These are phyloP conservation scores for Ilyonectria destructans DNA, from an alignment of 2,329 filamentous ascomycete species.

Conservation along the genomic window DNA sequence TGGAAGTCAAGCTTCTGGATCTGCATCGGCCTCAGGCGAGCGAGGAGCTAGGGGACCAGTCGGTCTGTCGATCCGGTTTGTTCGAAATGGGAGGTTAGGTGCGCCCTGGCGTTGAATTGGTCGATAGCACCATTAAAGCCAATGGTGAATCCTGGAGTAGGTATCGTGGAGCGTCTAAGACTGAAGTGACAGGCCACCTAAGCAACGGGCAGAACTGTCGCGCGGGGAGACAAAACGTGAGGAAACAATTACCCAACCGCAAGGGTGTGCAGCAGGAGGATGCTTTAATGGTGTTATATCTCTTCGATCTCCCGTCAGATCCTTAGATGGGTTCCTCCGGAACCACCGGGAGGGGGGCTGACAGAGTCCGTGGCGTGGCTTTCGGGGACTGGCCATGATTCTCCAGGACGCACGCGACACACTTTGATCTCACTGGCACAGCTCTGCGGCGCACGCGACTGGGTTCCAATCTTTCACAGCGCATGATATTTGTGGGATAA, in stretches of 20 bases:
- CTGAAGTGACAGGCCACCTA: not conserved
- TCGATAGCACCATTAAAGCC: not conserved
- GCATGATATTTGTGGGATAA: not conserved
- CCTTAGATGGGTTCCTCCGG: constrained; percentile 39
- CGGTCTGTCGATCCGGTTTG: not conserved
- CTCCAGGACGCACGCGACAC: constrained; percentile 39
- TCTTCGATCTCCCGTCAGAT: constrained; percentile 33
- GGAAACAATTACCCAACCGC: constrained; percentile 4
- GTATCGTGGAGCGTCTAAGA: not conserved
- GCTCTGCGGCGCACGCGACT: constrained; percentile 9
- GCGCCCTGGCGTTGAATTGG: not conserved
- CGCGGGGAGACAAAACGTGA: not conserved
- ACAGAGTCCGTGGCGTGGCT: constrained; percentile 39
- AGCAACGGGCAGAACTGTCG: not conserved
- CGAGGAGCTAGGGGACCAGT: not conserved
- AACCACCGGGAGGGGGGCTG: constrained; percentile 42
- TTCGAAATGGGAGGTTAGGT: not conserved
- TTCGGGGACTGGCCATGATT: constrained; percentile 39
- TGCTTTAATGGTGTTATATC: constrained; percentile 36
- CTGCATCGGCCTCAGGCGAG: not conserved
- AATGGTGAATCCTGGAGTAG: not conserved
- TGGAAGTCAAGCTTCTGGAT: not conserved
- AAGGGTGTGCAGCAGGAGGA: not conserved
- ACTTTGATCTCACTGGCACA: constrained; percentile 24
- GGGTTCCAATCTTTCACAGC: not conserved